These are phyloP conservation scores for Colletotrichum trifolii DNA, from an alignment of 2,329 filamentous ascomycete species.

Conservation along the genomic window DNA sequence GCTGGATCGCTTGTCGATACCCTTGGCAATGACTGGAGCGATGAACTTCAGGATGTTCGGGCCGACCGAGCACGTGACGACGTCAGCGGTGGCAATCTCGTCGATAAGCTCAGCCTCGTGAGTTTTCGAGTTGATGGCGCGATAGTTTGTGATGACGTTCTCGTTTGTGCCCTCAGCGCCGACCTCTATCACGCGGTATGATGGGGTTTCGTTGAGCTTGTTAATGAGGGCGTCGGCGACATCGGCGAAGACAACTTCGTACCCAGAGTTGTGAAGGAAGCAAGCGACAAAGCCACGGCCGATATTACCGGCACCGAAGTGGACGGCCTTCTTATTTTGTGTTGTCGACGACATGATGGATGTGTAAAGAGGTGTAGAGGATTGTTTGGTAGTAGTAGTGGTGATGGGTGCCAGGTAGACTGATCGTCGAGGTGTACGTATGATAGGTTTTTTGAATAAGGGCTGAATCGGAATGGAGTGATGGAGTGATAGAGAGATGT, in stretches of 20 bases:
- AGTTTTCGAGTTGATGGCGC: constrained; percentile 93
- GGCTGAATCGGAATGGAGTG: neutral
- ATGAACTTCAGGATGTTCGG: constrained; percentile 97
- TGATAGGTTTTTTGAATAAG: neutral
- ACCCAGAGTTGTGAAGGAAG: constrained; percentile 94
- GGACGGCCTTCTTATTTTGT: constrained; percentile 74
- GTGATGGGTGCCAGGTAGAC: constrained; percentile 19
- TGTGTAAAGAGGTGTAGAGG: constrained; percentile 22
- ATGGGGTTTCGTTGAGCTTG: constrained; percentile 77
- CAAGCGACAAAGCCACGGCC: constrained; percentile 88
- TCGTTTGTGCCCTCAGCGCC: constrained; percentile 83
- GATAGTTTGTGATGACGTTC: constrained; percentile 93
- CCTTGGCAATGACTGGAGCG: constrained; percentile 94
- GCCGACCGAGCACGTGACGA: constrained; percentile 97
- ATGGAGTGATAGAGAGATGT: neutral
- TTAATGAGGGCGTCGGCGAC: constrained; percentile 88
- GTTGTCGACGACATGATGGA: constrained; percentile 51
- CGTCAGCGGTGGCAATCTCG: constrained; percentile 86
- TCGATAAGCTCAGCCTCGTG: constrained; percentile 84
- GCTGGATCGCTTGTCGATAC: constrained; percentile 80
- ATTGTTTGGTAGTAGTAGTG: constrained; percentile 1
- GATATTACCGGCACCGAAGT: constrained; percentile 90
- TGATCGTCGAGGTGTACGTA: neutral
- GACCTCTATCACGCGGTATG: constrained; percentile 94
- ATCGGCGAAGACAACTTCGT: constrained; percentile 96